phyloP scores from a whole-genome alignment of 2,329 filamentous ascomycete species.

The Helotiales sp. region DNA sequence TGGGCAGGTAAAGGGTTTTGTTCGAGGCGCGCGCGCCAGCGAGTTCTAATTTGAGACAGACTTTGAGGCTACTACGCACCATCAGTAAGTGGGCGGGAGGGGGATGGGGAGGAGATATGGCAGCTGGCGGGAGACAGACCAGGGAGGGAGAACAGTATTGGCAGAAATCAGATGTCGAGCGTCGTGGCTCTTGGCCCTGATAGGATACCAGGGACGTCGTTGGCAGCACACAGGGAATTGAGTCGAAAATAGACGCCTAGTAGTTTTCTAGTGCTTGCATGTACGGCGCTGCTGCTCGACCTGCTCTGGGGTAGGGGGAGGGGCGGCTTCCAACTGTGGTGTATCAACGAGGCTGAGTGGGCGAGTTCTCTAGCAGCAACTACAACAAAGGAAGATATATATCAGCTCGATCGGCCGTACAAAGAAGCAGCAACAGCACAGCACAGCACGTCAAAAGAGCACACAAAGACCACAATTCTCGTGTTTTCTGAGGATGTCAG shows the following conservation, averaged over 20 bases:
- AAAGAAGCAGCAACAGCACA: slow-evolving; percentile 11
- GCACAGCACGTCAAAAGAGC: slow-evolving; percentile 8
- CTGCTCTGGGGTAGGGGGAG: not conserved
- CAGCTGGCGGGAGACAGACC: slow-evolving; percentile 28
- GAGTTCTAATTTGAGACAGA: slow-evolving; percentile 38
- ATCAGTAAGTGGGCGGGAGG: slow-evolving; percentile 31
- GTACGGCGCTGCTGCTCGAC: slow-evolving; percentile 13
- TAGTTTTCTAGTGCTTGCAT: slow-evolving; percentile 26
- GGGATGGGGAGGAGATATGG: slow-evolving; percentile 36
- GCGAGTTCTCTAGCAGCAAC: slow-evolving; percentile 7
- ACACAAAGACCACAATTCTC: slow-evolving; percentile 4
- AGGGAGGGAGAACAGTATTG: slow-evolving; percentile 25
- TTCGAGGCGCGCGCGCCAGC: slow-evolving; percentile 37
- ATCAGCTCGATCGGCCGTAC: slow-evolving; percentile 12
- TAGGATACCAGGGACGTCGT: slow-evolving; percentile 29
- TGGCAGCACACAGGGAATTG: slow-evolving; percentile 26
- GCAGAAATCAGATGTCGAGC: slow-evolving; percentile 26
- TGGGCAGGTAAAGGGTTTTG: slow-evolving; percentile 41
- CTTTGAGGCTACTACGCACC: slow-evolving; percentile 35
- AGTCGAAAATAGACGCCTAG: slow-evolving; percentile 40
- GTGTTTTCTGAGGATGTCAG: not conserved
- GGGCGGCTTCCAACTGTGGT: slow-evolving; percentile 20
- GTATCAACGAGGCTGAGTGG: slow-evolving; percentile 29
- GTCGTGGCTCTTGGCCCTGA: slow-evolving; percentile 23
- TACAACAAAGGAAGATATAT: slow-evolving; percentile 3